A percentile compares a stretch with the other conserved stretches of the same genome.
Conservation (phyloP, 2,329 filamentous ascomycete species). For the Fusarium coicis region DNA sequence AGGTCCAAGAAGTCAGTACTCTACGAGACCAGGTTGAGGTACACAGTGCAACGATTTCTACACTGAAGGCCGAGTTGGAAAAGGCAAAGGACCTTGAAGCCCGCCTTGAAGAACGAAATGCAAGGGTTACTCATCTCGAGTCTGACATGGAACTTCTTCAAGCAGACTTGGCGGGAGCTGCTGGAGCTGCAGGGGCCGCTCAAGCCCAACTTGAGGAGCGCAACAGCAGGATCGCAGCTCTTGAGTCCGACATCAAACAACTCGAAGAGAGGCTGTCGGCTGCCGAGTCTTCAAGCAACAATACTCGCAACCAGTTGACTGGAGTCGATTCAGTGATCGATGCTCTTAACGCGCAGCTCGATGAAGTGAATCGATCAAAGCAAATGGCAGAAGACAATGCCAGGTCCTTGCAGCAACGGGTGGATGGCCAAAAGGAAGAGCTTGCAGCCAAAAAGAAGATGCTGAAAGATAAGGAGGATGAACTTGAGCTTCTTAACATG, state of each 20-base stretch:
- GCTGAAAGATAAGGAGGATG: constrained; percentile 60
- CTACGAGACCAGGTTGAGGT: constrained; percentile 33
- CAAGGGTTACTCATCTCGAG: constrained; percentile 38
- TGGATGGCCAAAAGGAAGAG: constrained; percentile 36
- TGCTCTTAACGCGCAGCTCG: constrained; percentile 45
- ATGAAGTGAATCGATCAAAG: constrained; percentile 44
- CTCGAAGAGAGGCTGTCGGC: constrained; percentile 40
- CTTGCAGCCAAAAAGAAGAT: constrained; percentile 54
- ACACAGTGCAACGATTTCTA: constrained; percentile 31
- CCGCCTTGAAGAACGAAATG: constrained; percentile 35
- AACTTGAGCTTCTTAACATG: constrained; percentile 62
- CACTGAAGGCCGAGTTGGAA: constrained; percentile 35
- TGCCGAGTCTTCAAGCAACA: constrained; percentile 54
- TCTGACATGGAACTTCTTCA: constrained; percentile 50
- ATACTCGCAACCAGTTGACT: constrained; percentile 48
- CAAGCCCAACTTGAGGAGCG: constrained; percentile 49
- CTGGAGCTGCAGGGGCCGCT: constrained; percentile 27
- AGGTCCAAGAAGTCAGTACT: constrained; percentile 27
- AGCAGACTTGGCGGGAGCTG: constrained; percentile 31
- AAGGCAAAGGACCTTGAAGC: constrained; percentile 25
- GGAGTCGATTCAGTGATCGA: constrained; percentile 46
- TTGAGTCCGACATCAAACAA: constrained; percentile 52
- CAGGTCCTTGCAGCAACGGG: constrained; percentile 41
- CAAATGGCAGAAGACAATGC: constrained; percentile 44
- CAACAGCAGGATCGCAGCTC: constrained; percentile 54